Conservation (phyloP, 2,329 filamentous ascomycete genomes). For the Davidsoniella eucalypti region DNA sequence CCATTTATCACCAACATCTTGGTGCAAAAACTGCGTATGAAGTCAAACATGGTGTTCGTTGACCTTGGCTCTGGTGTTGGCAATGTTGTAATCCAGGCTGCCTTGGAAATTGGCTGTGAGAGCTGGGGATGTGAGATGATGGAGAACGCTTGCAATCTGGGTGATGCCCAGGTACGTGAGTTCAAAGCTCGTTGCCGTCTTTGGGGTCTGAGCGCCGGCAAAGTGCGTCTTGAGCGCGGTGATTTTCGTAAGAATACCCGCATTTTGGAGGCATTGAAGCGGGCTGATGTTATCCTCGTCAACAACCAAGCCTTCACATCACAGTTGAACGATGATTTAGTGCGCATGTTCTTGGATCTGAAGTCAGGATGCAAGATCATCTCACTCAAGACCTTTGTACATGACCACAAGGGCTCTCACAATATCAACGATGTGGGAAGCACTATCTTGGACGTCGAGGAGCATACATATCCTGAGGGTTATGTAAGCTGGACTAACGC, state of each 20-base stretch:
- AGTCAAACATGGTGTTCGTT: slow-evolving; percentile 73
- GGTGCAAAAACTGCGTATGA: slow-evolving; percentile 56
- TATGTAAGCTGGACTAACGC: slow-evolving; percentile 89
- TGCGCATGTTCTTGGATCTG: slow-evolving; percentile 82
- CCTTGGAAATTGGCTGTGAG: slow-evolving; percentile 82
- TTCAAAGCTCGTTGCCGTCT: slow-evolving; percentile 72
- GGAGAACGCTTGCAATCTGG: slow-evolving; percentile 73
- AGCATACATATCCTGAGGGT: slow-evolving; percentile 41
- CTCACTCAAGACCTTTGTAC: slow-evolving; percentile 81
- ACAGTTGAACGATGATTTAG: slow-evolving; percentile 66
- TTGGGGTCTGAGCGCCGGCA: slow-evolving; percentile 72
- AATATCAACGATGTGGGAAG: slow-evolving; percentile 66
- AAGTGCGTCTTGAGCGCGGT: slow-evolving; percentile 63
- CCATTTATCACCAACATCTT: slow-evolving; percentile 74
- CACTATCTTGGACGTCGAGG: slow-evolving; percentile 63
- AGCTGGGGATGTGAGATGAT: slow-evolving; percentile 96
- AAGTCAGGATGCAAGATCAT: slow-evolving; percentile 83
- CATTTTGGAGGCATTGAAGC: slow-evolving; percentile 58
- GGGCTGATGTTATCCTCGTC: slow-evolving; percentile 87
- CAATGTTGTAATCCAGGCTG: slow-evolving; percentile 87
- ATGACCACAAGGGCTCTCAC: slow-evolving; percentile 59
- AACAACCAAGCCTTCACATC: slow-evolving; percentile 97
- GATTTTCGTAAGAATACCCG: slow-evolving; percentile 63
- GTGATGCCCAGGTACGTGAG: slow-evolving; percentile 63
- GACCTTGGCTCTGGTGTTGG: slow-evolving; percentile 92